A percentile compares a stretch with the other conserved stretches of the same genome.
phyloP scores from a whole-genome alignment of 2,329 filamentous ascomycete genomes.

The Pestalotiopsis sp. region DNA sequence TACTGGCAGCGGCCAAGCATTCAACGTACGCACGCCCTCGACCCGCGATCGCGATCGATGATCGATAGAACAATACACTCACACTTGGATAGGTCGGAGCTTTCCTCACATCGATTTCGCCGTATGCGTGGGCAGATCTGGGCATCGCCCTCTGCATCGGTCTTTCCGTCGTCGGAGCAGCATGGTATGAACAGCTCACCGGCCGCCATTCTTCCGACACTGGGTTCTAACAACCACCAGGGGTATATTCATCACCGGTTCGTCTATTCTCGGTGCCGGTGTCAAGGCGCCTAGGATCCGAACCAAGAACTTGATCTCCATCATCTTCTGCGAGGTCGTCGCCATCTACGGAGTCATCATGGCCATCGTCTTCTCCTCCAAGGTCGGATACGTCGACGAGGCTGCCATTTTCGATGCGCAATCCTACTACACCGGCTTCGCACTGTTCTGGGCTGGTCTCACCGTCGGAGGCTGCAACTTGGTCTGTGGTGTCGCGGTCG shows the following conservation, averaged over 20 bases:
- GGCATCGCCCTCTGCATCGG: slow-evolving; percentile 96
- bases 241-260: slow-evolving; percentile 99
- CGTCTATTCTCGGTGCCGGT: slow-evolving; percentile 94
- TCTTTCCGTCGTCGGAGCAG: slow-evolving; percentile 92
- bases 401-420: slow-evolving; percentile 70
- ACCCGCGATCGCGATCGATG: not conserved
- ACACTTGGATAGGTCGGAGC: slow-evolving; percentile 70
- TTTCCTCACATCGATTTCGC: slow-evolving; percentile 92
- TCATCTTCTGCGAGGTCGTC: slow-evolving; percentile 99
- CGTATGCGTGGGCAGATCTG: slow-evolving; percentile 88
- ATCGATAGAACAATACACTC: slow-evolving; percentile 15
- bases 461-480: slow-evolving; percentile 96
- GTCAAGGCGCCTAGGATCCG: slow-evolving; percentile 96
- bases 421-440: slow-evolving; percentile 93
- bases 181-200: slow-evolving; percentile 67
- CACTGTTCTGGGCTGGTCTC: slow-evolving; percentile 92
- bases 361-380: slow-evolving; percentile 96
- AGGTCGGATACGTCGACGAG: slow-evolving; percentile 68
- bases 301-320: slow-evolving; percentile 99
- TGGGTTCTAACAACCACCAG: slow-evolving; percentile 46
- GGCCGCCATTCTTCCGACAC: not conserved
- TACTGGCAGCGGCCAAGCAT: slow-evolving; percentile 91
- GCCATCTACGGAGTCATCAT: slow-evolving; percentile 99
- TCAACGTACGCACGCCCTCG: slow-evolving; percentile 71
- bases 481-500: slow-evolving; percentile 93